Evolutionary conservation across 352 stramenopile species (phyloP), one percentile per base, ranked within the genome.

Genomic region (Phytopythium aichiense): DNA sequence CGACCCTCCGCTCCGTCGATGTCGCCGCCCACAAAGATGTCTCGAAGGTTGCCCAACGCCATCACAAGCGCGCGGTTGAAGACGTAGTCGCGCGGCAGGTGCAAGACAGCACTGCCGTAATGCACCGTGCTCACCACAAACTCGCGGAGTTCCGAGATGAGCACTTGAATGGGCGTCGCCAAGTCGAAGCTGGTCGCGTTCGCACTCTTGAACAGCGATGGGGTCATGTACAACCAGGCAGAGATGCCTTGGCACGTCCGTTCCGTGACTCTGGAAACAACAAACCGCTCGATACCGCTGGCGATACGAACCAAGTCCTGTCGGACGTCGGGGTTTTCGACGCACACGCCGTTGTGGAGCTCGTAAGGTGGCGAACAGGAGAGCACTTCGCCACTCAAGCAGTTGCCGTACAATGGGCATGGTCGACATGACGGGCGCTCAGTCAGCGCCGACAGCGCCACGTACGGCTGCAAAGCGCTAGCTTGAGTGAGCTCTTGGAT

Each of bases 21-120:
- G 22, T 81, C 72, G 20, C 79, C 68, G 16, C 71, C 72, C 40
- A 86, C 81, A 45, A 80, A 76, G 31, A 89, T 66, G 22, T 85
- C 77, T 43, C 77, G 67, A 1, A 91, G 66, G 20, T 81, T 70
- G 13, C 79, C 76, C 8, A 91, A 51, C 31, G 79, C 81, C 56
- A 91, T 63, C 35, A 89, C 73, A 25, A 91, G 49, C 15, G 81
- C 80, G 25, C 81, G 81, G 61, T 79, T 79, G 42, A 89, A 85
- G 6, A 89, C 72, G 30, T 87, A 84, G 15, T 81, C 71, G 1
- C 68, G 70, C 18, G 79, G 69, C 1, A 90, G 60, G 9, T 64
- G 67, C 23, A 67, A 63, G n/a, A 84, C 66, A 18, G 73, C 74
- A 45, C 76, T 76, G 23, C 69, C 71, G 30, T 80, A 84, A 22